phyloP scores from a whole-genome alignment of 2,329 filamentous ascomycete genomes.

The Neofusicoccum cordaticola region DNA sequence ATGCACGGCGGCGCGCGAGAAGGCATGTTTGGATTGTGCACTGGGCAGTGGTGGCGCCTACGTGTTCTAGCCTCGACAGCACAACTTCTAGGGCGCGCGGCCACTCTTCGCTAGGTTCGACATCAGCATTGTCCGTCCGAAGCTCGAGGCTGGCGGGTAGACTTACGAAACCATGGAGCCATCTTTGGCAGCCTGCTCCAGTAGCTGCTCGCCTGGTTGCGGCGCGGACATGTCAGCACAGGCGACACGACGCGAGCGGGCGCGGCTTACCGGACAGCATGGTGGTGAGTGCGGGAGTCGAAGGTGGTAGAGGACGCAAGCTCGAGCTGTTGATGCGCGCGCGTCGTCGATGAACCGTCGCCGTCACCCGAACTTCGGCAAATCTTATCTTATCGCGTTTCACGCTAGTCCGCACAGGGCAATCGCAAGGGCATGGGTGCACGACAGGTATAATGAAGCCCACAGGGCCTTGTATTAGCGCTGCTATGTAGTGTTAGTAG shows the following conservation, averaged over 20 bases:
- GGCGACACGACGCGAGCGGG: not conserved
- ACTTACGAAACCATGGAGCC: constrained; percentile 59
- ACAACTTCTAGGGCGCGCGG: constrained; percentile 63
- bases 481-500: constrained; percentile 6
- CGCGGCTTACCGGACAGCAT: constrained; percentile 12
- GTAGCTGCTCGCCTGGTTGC: constrained; percentile 43
- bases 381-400: constrained; percentile 10
- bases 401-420: not conserved
- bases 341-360: not conserved
- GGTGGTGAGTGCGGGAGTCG: not conserved
- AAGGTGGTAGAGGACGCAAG: not conserved
- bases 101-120: constrained; percentile 62
- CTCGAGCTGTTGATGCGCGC: constrained; percentile 10
- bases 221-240: not conserved
- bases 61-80: constrained; percentile 66
- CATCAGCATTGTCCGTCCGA: constrained; percentile 28
- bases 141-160: constrained; percentile 17
- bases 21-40: not conserved
- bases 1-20: not conserved
- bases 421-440: not conserved
- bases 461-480: not conserved
- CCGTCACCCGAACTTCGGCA: not conserved
- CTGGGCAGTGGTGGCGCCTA: constrained; percentile 30
- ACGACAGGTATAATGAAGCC: not conserved
- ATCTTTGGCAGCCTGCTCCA: constrained; percentile 57